Evolutionary conservation across 2,329 filamentous ascomycete species (phyloP).

Genomic region (Xylaria sp.): DNA sequence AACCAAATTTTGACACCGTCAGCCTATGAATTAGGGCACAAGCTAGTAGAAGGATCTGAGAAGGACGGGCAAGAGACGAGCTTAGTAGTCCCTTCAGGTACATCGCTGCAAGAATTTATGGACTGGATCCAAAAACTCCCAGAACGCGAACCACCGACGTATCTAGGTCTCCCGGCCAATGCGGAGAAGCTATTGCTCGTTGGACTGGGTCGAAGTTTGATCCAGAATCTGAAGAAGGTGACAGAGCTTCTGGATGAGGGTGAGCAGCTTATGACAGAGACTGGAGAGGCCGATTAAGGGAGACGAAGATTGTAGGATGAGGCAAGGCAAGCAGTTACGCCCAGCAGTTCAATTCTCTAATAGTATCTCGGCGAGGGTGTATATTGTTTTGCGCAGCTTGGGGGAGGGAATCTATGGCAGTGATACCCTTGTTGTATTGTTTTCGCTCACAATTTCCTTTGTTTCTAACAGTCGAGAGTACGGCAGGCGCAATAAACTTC

Average conservation of each 20-base stretch:
- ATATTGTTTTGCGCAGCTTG: slow-evolving; percentile 4
- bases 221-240: slow-evolving; percentile 85
- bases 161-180: slow-evolving; percentile 91
- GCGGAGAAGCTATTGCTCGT: slow-evolving; percentile 95
- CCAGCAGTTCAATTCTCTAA: background rate
- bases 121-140: slow-evolving; percentile 91
- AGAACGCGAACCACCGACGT: slow-evolving; percentile 95
- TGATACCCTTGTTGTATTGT: slow-evolving; percentile 20
- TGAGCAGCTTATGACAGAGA: slow-evolving; percentile 85
- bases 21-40: slow-evolving; percentile 93
- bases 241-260: slow-evolving; percentile 92
- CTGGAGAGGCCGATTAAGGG: slow-evolving; percentile 38
- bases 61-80: slow-evolving; percentile 67
- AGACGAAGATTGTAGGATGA: background rate
- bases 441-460: slow-evolving; percentile 17
- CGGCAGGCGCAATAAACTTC: background rate
- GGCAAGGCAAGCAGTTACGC: background rate
- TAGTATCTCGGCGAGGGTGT: background rate
- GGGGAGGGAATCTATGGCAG: slow-evolving; percentile 10
- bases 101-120: slow-evolving; percentile 85
- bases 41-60: slow-evolving; percentile 76
- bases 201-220: slow-evolving; percentile 85
- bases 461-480: background rate
- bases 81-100: slow-evolving; percentile 81
- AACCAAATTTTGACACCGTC: slow-evolving; percentile 81